Evolutionary conservation across 306 rosid species (phyloP).

Genomic region (Vigna nakashimae): DNA sequence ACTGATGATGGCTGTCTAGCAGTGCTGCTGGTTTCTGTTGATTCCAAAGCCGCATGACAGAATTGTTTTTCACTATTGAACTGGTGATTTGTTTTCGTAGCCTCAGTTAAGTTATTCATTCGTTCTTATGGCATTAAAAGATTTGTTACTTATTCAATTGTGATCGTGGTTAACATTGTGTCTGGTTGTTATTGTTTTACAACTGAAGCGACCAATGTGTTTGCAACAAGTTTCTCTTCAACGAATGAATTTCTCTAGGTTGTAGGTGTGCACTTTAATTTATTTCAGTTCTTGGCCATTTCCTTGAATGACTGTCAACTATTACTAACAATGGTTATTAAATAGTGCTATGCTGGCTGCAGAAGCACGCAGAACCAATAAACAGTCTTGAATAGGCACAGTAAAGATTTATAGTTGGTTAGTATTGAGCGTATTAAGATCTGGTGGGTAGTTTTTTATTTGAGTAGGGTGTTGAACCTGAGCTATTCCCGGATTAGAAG

Average conservation of each 20-base stretch:
- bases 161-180: neutral
- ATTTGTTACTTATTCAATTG: neutral
- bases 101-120: neutral
- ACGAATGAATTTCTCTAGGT: neutral
- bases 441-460: too few relatives aligned
- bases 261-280: neutral
- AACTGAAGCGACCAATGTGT: slow-evolving; percentile 7
- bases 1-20: slow-evolving; percentile 51
- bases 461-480: neutral
- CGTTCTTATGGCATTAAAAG: slow-evolving; percentile 9
- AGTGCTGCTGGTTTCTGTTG: slow-evolving; percentile 53
- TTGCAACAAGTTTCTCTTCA: neutral
- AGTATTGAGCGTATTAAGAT: neutral
- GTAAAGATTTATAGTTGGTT: neutral
- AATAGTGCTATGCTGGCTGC: neutral
- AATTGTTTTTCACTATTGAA: slow-evolving; percentile 21
- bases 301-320: neutral
- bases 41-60: slow-evolving; percentile 42
- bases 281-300: neutral
- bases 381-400: neutral
- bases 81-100: slow-evolving; percentile 28
- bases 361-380: too few relatives aligned
- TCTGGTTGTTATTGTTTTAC: slow-evolving; percentile 23
- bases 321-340: neutral
- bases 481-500: too few relatives aligned